These are phyloP conservation scores for Trichoderma gracile DNA, from an alignment of 2,329 filamentous ascomycete species.

Conservation along the genomic window DNA sequence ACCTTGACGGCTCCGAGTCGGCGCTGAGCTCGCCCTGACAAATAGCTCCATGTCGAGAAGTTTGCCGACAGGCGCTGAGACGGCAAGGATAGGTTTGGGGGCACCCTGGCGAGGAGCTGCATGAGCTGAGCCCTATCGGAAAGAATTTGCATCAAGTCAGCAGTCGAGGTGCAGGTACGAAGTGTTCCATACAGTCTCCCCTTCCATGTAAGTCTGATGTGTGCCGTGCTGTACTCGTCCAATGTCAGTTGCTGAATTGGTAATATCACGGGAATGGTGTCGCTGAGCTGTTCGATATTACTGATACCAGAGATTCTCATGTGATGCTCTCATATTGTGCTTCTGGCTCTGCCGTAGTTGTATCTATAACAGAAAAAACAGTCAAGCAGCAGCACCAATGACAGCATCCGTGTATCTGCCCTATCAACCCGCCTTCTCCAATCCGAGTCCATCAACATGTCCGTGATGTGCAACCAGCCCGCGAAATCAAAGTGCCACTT, in stretches of 20 bases:
- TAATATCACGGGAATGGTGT: not conserved
- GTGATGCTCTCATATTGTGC: too few species aligned
- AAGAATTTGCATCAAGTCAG: not conserved
- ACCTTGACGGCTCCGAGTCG: not conserved
- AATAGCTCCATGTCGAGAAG: not conserved
- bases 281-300: too few species aligned
- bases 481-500: not conserved
- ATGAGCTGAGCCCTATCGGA: conserved; percentile 13
- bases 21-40: not conserved
- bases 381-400: too few species aligned
- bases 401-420: too few species aligned
- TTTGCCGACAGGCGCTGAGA: not conserved
- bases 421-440: too few species aligned
- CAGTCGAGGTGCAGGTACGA: not conserved
- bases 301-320: too few species aligned
- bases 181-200: too few species aligned
- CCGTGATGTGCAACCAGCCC: not conserved
- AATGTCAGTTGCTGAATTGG: not conserved
- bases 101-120: not conserved
- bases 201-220: too few species aligned
- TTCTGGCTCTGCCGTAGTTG: too few species aligned
- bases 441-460: not conserved
- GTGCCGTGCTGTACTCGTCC: too few species aligned
- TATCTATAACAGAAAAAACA: too few species aligned
- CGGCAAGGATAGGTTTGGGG: not conserved